Base-by-base conservation (phyloP, 2,329 filamentous ascomycete genomes). In the Botryotinia globosa region DNA sequence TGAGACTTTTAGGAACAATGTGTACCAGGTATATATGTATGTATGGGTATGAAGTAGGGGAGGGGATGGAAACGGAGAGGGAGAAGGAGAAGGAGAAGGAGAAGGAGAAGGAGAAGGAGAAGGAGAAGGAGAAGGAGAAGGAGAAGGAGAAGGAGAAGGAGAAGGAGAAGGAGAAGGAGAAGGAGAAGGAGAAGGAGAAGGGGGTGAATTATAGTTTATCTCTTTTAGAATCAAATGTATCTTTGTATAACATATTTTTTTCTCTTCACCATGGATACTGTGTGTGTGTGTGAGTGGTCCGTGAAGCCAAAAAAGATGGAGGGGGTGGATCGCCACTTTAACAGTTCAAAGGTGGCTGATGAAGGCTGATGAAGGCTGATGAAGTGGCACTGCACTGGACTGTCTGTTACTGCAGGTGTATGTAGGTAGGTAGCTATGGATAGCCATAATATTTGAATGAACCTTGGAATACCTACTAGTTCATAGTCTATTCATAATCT, bases 291-390 rank as follows among this genome's bases (percentile, higher is more conserved):
- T 54, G n/a, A 16, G 64, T 67, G 64, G 45, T 54, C 64, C 14
- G 45, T 67, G 45, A 45, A 34, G 20, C 18, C 18, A n/a, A 39
- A 54, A 37, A 51, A 37, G 12, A 48, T 29, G 48, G 25, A 29
- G 64, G 64, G 65, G 48, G 10, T 44, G 42, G n/a, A 66, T 39
- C 20, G 63, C 63, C 63, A 66, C 63, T 66, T 66, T 66, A 66
- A 66, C 32, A 25, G 18, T n/a, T 51, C 6, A 22, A 65, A 51
- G 29, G 29, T 48, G 62, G 34, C 59, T 42, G 51, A 29, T 56
- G 37, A 32, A 45, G 62, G n/a, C n/a, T n/a, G n/a, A n/a, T n/a
- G n/a, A n/a, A n/a, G 62, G 34, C 59, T 42, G 51, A 29, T 56
- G 37, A 32, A 45, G 62, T 64, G 62, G 62, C 62, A 45, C 42